Evolutionary conservation across 148 eudicot genomes (phyloP), one percentile per base, ranked within the genome.

Genomic region (Chenopodium quinoa): DNA sequence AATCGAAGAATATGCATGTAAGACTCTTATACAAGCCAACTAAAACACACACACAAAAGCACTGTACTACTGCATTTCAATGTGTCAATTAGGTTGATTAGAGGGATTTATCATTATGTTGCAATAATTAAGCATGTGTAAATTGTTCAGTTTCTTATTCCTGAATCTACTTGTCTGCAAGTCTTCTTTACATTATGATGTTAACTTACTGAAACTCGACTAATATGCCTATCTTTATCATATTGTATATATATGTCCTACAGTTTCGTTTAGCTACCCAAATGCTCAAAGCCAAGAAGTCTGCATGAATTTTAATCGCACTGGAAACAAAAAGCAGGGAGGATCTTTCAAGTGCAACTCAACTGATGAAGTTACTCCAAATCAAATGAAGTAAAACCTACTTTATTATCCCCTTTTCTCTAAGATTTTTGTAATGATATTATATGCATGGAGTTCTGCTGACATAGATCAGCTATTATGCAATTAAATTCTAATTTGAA

Each of bases 1-100:
- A 90, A 90, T 96, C 73, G 98, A 96, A 90, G 99, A 96, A 77
- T 93, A 95, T 83, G 82, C 99, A 71, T 93, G 99, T 95, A 89
- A 84, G 72, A 52, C 75, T 46, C 47, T 29, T 50, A 62, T 27
- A 68, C 78, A 7, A 11, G 17, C 22, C 46, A 65, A 37, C 44
- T 8, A 70, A 27, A 11, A 32, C 7, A 37, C 44, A 37, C 44
- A 37, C 44, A 37, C 44, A 37, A 1, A 50, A 11, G 1, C 22
- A 25, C 29, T 29, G 1, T 8, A 25, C 29, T 29, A 1, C 10
- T 76, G 22, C 50, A 22, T 46, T 68, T 29, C 54, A 50, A 50
- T 50, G 54, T 10, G 54, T 50, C 54, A 50, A 17, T 56, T 13
- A 56, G 27, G 29, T 54, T 46, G 20, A 22, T 40, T n/a, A 9